Percentiles rank a stretch among this genome's conserved stretches.
Conservation (phyloP, 2,329 filamentous ascomycete genomes). For the Verticillium albo-atrum region DNA sequence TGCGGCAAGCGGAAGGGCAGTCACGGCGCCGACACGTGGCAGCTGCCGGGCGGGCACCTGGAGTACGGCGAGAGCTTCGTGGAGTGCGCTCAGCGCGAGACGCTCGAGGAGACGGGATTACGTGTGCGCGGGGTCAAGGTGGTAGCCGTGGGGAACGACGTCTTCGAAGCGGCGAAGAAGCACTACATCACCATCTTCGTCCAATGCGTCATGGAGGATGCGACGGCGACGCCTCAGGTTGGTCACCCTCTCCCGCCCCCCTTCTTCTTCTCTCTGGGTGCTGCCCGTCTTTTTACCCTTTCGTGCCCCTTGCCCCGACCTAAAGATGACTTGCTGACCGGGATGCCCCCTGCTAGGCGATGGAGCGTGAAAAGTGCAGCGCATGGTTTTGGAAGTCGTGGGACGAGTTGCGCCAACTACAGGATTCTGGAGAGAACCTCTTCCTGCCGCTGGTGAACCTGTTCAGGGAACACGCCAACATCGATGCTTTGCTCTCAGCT, state of each 20-base stretch:
- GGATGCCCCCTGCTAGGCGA: conserved; percentile 16
- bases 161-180: conserved; percentile 55
- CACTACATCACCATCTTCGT: conserved; percentile 77
- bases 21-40: conserved; percentile 54
- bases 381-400: conserved; percentile 45
- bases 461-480: conserved; percentile 16
- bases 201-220: conserved; percentile 42
- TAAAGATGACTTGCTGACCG: not conserved
- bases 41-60: conserved; percentile 71
- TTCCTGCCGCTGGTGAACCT: conserved; percentile 28
- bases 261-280: not conserved
- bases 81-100: conserved; percentile 61
- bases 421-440: conserved; percentile 14
- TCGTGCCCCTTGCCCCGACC: not conserved
- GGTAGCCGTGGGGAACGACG: conserved; percentile 61
- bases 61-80: conserved; percentile 63
- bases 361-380: conserved; percentile 47
- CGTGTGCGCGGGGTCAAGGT: conserved; percentile 46
- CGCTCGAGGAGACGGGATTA: conserved; percentile 66
- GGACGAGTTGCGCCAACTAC: conserved; percentile 29
- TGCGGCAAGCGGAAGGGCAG: conserved; percentile 43
- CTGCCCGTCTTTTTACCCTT: conserved; percentile 6
- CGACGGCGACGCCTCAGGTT: conserved; percentile 48
- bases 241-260: conserved; percentile 19
- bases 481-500: conserved; percentile 15